Conservation (phyloP, 2,329 filamentous ascomycete species). For the Colletotrichum scovillei region DNA sequence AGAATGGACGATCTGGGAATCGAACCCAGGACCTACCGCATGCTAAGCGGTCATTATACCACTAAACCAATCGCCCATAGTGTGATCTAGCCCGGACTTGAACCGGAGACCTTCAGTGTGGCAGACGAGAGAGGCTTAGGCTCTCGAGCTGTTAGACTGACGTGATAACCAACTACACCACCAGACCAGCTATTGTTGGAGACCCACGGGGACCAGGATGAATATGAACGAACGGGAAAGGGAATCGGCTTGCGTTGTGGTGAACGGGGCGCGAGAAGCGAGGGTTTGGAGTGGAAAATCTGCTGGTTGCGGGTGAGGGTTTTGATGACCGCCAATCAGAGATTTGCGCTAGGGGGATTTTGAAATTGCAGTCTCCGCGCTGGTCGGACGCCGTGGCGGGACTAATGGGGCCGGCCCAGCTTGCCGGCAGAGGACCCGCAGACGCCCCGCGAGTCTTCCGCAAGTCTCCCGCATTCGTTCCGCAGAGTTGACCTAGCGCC, state of each 20-base stretch:
- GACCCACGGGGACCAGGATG: accelerated
- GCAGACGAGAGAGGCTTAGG: neutral
- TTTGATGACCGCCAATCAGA: neutral
- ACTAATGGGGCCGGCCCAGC: neutral
- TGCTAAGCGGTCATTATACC: conserved; percentile 35
- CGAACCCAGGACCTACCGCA: conserved; percentile 34
- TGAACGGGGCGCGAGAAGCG: neutral
- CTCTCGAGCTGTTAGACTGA: neutral
- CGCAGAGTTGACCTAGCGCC: neutral
- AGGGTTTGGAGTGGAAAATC: neutral
- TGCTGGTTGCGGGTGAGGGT: neutral
- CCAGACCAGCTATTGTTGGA: neutral
- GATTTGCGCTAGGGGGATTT: neutral
- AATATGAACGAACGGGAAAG: neutral
- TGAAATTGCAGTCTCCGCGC: neutral
- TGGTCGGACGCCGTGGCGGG: neutral
- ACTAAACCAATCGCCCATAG: conserved; percentile 32
- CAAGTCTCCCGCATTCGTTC: neutral
- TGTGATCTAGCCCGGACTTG: conserved; percentile 34
- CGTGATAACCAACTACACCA: conserved; percentile 1
- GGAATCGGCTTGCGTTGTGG: neutral
- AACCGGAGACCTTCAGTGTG: conserved; percentile 36
- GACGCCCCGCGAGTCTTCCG: neutral
- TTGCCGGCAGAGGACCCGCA: neutral
- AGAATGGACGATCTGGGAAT: conserved; percentile 31